Conservation (phyloP, 768 basidiomycete species). For the Gyrodon lividus region DNA sequence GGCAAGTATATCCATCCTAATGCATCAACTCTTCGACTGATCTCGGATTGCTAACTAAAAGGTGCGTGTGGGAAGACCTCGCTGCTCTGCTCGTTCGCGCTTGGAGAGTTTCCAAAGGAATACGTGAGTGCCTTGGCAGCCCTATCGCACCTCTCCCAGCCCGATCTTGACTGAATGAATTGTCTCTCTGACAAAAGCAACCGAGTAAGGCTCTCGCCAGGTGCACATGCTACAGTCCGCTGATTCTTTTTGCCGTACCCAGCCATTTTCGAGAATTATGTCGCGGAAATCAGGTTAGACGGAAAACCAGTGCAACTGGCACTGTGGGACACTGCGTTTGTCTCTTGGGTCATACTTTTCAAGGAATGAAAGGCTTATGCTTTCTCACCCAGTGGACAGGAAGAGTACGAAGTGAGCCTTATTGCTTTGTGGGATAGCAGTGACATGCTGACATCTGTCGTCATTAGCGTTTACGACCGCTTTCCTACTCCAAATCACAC, state of each 20-base stretch:
- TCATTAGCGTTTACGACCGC: constrained; percentile 80
- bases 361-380: constrained; percentile 2
- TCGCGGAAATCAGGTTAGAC: constrained; percentile 96
- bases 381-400: constrained; percentile 73
- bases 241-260: constrained; percentile 5
- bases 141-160: constrained; percentile 1
- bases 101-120: constrained; percentile 95
- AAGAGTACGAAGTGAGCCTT: constrained; percentile 85
- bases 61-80: constrained; percentile 98
- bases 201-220: constrained; percentile 39
- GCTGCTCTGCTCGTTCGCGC: constrained; percentile 84
- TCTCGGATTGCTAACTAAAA: constrained; percentile 32
- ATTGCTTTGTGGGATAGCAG: not conserved
- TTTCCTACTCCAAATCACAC: constrained; percentile 98
- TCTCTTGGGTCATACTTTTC: constrained; percentile 20
- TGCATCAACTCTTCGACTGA: constrained; percentile 8
- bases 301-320: constrained; percentile 97
- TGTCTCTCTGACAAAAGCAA: constrained; percentile 36
- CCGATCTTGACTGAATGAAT: not conserved
- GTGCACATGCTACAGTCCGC: not conserved
- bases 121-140: constrained; percentile 59
- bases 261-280: constrained; percentile 99
- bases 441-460: constrained; percentile 4
- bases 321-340: constrained; percentile 98
- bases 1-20: constrained; percentile 48